phyloP scores from a whole-genome alignment of 305 asterid species.

The Caryopteris hybrid region DNA sequence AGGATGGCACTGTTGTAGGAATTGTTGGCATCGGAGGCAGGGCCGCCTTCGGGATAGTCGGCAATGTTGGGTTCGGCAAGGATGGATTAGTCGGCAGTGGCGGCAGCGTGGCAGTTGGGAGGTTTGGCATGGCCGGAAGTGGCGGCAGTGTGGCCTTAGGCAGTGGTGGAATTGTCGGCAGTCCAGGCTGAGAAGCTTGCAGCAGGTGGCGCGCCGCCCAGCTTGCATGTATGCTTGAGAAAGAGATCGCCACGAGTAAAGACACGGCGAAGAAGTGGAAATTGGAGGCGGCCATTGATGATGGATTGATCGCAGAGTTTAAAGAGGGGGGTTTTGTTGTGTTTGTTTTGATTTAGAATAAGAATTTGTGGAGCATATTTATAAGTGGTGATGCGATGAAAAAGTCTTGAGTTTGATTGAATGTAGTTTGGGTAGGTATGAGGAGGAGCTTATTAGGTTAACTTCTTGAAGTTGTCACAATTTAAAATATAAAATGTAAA shows the following conservation, averaged over 20 bases:
- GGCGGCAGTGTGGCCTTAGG: no score
- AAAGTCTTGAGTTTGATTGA: conserved; percentile 1
- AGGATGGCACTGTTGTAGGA: conserved; percentile 3
- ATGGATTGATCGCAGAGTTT: not conserved
- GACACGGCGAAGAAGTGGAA: not conserved
- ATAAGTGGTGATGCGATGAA: not conserved
- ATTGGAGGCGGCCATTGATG: conserved; percentile 19
- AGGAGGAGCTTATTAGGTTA: conserved; percentile 1
- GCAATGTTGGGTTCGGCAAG: not conserved
- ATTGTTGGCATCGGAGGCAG: conserved; percentile 28
- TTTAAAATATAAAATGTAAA: no score
- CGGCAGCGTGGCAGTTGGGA: not conserved
- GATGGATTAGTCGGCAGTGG: conserved; percentile 16
- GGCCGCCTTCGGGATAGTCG: not conserved
- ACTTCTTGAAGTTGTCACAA: no score
- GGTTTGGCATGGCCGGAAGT: conserved; percentile 1
- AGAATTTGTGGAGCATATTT: not conserved
- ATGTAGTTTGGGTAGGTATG: conserved; percentile 8
- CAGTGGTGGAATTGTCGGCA: conserved; percentile 30
- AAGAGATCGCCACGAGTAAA: not conserved
- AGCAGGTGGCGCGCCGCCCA: conserved; percentile 21
- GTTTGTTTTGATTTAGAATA: not conserved
- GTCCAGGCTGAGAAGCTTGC: conserved; percentile 22
- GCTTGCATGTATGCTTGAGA: conserved; percentile 12
- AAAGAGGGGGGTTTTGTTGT: not conserved